phyloP scores from a whole-genome alignment of 306 rosid genomes.

The Ormosia semicastrata region DNA sequence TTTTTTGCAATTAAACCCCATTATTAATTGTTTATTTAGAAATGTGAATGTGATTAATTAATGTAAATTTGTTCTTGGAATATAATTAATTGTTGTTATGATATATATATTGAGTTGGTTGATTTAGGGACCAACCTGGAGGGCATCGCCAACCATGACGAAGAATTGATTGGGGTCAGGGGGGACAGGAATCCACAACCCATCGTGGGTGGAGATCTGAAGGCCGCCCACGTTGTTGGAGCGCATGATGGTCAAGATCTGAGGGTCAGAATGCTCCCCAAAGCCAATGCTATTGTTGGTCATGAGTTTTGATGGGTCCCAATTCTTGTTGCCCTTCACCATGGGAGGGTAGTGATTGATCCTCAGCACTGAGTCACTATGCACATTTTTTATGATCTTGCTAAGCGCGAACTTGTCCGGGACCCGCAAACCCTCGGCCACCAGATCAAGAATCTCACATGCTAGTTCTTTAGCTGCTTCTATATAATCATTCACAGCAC shows the following conservation, averaged over 20 bases:
- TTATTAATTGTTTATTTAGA: no score
- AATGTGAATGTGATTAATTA: neutral
- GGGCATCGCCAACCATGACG: slow-evolving; percentile 86
- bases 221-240: slow-evolving; percentile 87
- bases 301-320: slow-evolving; percentile 31
- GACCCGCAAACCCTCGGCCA: slow-evolving; percentile 77
- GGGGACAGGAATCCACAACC: slow-evolving; percentile 78
- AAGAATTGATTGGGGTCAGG: slow-evolving; percentile 73
- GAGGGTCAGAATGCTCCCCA: slow-evolving; percentile 99
- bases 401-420: slow-evolving; percentile 61
- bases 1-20: no score
- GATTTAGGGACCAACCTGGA: slow-evolving; percentile 59
- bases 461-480: slow-evolving; percentile 56
- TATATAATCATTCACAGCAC: slow-evolving; percentile 61
- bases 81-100: neutral
- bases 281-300: slow-evolving; percentile 53
- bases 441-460: slow-evolving; percentile 81
- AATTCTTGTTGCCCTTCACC: slow-evolving; percentile 22
- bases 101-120: neutral
- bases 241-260: slow-evolving; percentile 80
- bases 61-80: neutral
- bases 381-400: slow-evolving; percentile 60
- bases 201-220: slow-evolving; percentile 67
- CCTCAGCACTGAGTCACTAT: slow-evolving; percentile 75
- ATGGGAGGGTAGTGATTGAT: slow-evolving; percentile 83